These are phyloP conservation scores for Herpetomonas samuelpessoai DNA, from an alignment of 208 protist genomes.

Conservation along the genomic window DNA sequence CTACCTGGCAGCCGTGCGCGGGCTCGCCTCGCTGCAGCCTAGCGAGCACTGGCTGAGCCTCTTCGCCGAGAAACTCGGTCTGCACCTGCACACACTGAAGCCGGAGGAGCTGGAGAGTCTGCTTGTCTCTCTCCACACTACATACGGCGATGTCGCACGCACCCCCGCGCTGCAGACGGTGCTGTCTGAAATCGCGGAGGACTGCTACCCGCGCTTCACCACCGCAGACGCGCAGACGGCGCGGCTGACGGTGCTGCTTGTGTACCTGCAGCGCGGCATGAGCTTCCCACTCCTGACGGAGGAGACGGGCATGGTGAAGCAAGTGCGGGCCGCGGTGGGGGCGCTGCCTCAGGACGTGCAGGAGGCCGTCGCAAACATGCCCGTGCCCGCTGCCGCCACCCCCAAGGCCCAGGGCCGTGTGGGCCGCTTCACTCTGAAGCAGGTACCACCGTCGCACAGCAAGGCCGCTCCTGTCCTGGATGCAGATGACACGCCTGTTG, in stretches of 20 bases:
- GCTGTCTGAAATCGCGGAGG: conserved; percentile 37
- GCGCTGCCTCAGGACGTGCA: conserved; percentile 36
- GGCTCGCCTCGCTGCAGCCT: conserved; percentile 31
- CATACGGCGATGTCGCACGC: conserved; percentile 50
- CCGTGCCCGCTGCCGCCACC: conserved; percentile 22
- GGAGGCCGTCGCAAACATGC: conserved; percentile 61
- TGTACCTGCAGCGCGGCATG: conserved; percentile 73
- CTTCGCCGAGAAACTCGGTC: conserved; percentile 33
- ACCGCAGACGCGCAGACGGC: conserved; percentile 45
- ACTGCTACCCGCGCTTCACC: conserved; percentile 15
- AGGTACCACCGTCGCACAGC: neutral
- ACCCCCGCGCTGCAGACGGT: conserved; percentile 59
- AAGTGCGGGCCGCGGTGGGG: conserved; percentile 22
- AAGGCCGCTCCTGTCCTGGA: conserved; percentile 3
- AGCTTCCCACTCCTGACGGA: conserved; percentile 47
- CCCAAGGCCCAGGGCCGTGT: conserved; percentile 5
- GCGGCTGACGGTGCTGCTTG: conserved; percentile 63
- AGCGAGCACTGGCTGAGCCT: conserved; percentile 48
- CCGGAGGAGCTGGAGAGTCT: conserved; percentile 49
- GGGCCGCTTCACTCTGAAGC: conserved; percentile 48
- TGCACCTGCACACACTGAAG: conserved; percentile 9
- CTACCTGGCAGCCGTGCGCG: conserved; percentile 58
- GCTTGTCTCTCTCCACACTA: conserved; percentile 53
- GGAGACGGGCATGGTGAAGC: conserved; percentile 21
- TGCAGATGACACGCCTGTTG: neutral